Percentiles rank a stretch among this genome's conserved stretches.
Evolutionary conservation across 1,139 yeast species (phyloP).

Genomic region (Sugiyamaella japonica): DNA sequence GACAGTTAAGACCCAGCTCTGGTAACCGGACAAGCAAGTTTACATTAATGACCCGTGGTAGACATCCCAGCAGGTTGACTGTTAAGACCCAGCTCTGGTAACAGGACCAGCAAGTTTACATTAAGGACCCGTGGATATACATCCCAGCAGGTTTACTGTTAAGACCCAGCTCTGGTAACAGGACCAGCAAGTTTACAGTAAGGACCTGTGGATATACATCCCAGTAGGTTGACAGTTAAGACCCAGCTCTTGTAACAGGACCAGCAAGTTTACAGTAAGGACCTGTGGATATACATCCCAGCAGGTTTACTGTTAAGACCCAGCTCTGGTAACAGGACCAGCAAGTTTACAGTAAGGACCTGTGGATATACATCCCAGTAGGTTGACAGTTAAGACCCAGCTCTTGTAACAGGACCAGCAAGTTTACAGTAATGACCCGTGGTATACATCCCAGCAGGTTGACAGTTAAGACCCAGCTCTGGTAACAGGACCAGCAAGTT

Average conservation of each 20-base stretch:
- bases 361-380: slow-evolving; percentile 7
- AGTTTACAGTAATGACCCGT: slow-evolving; percentile 6
- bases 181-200: too few relatives aligned
- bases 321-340: slow-evolving; percentile 14
- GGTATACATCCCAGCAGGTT: slow-evolving; percentile 6
- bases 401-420: slow-evolving; percentile 11
- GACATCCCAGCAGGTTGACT: neutral
- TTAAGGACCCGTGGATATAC: slow-evolving; percentile 8
- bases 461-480: slow-evolving; percentile 9
- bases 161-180: slow-evolving; percentile 13
- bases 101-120: too few relatives aligned
- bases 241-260: slow-evolving; percentile 13
- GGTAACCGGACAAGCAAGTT: too few relatives aligned
- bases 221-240: slow-evolving; percentile 1
- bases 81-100: slow-evolving; percentile 12
- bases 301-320: slow-evolving; percentile 1
- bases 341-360: too few relatives aligned
- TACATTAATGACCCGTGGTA: too few relatives aligned
- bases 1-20: too few relatives aligned
- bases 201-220: slow-evolving; percentile 8
- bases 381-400: slow-evolving; percentile 5
- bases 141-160: slow-evolving; percentile 1
- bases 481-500: slow-evolving; percentile 8
- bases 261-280: too few relatives aligned
- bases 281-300: slow-evolving; percentile 8